A percentile compares a stretch with the other conserved stretches of the same genome.
These are phyloP conservation scores for Rhodotorula sp. DNA, from an alignment of 1,284 basidiomycete species.

Conservation along the genomic window DNA sequence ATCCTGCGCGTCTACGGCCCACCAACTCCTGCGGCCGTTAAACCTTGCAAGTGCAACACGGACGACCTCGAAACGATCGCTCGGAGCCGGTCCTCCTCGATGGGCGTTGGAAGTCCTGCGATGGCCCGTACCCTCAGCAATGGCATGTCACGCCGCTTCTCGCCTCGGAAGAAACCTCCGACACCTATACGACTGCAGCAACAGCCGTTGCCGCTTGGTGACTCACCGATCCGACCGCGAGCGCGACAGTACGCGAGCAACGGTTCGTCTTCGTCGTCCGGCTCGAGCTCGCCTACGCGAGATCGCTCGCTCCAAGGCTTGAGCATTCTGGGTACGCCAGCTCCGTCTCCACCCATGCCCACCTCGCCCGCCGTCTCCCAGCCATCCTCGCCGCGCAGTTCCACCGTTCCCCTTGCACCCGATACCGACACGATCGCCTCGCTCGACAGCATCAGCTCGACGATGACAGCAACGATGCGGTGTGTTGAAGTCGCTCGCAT, in stretches of 20 bases:
- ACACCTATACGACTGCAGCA: conserved; percentile 14
- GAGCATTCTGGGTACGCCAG: background rate
- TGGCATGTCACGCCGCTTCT: conserved; percentile 3
- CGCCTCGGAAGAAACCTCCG: conserved; percentile 16
- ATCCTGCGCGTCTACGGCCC: conserved; percentile 62
- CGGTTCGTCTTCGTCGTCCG: background rate
- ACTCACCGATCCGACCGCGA: conserved; percentile 4
- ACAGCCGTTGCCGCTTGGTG: background rate
- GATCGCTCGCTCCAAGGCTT: conserved; percentile 2
- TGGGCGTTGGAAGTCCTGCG: conserved; percentile 54
- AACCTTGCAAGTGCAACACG: conserved; percentile 64
- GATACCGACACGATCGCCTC: background rate
- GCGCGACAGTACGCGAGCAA: background rate
- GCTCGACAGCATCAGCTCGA: background rate
- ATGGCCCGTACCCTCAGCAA: conserved; percentile 59
- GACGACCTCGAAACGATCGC: conserved; percentile 52
- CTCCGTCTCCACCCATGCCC: conserved; percentile 58
- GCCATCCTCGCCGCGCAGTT: conserved; percentile 5
- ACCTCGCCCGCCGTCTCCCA: conserved; percentile 62
- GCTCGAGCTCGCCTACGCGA: background rate
- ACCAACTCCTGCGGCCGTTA: conserved; percentile 60
- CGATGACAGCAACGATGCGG: conserved; percentile 6
- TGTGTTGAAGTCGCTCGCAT: conserved; percentile 60
- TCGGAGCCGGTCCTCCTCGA: conserved; percentile 16
- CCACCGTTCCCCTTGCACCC: background rate